phyloP scores from a whole-genome alignment of 2,329 filamentous ascomycete genomes.

The Aspergillus intermedius region DNA sequence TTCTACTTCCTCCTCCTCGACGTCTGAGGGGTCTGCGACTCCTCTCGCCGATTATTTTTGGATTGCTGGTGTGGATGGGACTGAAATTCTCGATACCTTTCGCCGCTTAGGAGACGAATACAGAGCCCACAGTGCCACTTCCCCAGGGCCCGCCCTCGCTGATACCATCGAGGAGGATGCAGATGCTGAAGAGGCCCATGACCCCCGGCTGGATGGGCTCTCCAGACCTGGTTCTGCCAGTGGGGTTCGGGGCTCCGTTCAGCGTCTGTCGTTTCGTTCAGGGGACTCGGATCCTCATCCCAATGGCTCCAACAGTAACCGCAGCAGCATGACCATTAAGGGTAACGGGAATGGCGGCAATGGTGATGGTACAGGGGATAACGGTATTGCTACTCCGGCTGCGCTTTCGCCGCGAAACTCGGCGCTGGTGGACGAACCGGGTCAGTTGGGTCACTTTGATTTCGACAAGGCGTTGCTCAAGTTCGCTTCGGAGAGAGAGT shows the following conservation, averaged over 20 bases:
- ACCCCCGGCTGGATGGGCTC: slow-evolving; percentile 20
- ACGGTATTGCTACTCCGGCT: neutral
- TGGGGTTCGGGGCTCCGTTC: slow-evolving; percentile 33
- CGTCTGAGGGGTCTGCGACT: slow-evolving; percentile 40
- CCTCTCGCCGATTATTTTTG: slow-evolving; percentile 63
- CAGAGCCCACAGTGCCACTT: slow-evolving; percentile 29
- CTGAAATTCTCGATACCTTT: slow-evolving; percentile 41
- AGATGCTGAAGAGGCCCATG: slow-evolving; percentile 48
- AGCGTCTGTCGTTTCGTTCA: slow-evolving; percentile 44
- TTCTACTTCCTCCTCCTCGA: slow-evolving; percentile 12
- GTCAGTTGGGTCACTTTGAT: slow-evolving; percentile 42
- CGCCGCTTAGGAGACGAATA: slow-evolving; percentile 38
- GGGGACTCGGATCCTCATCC: slow-evolving; percentile 37
- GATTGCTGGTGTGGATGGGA: slow-evolving; percentile 48
- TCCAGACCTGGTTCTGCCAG: slow-evolving; percentile 36
- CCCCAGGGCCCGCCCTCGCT: slow-evolving; percentile 38
- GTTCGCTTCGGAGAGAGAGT: slow-evolving; percentile 91
- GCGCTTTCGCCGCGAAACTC: slow-evolving; percentile 28
- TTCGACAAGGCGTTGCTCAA: slow-evolving; percentile 91
- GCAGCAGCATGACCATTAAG: slow-evolving; percentile 59
- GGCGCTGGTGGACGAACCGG: slow-evolving; percentile 56
- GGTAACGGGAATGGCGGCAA: slow-evolving; percentile 22
- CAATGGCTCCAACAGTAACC: slow-evolving; percentile 52
- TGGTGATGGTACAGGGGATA: neutral
- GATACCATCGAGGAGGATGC: slow-evolving; percentile 58